Evolutionary conservation across 2,329 filamentous ascomycete genomes (phyloP), one percentile per base, ranked within the genome.

Genomic region (Fusarium vanettenii): DNA sequence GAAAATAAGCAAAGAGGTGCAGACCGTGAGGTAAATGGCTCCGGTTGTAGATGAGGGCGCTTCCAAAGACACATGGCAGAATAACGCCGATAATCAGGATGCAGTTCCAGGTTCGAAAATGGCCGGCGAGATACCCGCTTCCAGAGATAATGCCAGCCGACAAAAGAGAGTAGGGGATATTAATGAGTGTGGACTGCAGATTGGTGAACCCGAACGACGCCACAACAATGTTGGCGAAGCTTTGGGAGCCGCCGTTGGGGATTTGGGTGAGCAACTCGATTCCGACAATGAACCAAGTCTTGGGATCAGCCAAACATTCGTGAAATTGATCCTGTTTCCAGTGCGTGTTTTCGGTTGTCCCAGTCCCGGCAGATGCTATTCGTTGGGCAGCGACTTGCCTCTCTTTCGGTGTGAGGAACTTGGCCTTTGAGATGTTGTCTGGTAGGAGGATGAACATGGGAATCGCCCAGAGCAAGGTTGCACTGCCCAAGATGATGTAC

Each of bases 231-330:
- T 90, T 91, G 45, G 87, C 87, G 59, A 91, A 91, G 74, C 86
- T 89, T 74, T 89, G 87, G 1, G 89, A 90, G 27, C 90, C 90
- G 35, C 90, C 90, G 70, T 92, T 92, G 45, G 90, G 89, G 27
- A 92, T 91, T 79, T 90, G 87, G 2, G 85, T 87, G 4, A 88
- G 79, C 6, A 91, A 70, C 25, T 87, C 85, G 25, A 92, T 85
- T 2, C 82, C 82, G 67, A 90, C 85, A 55, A 92, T 85, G 57
- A 91, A 81, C 89, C 89, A 92, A 0, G 89, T 89, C 79, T 92
- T 91, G 4, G 88, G 89, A 72, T 91, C 90, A 11, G 83, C 63
- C 0, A 91, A 78, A 59, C 88, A 90, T 78, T 92, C 89, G 6
- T 80, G 67, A 31, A 86, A 80, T 75, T 92, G 90, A 3, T 85